A percentile compares a stretch with the other conserved stretches of the same genome.
Conservation (phyloP, 1,284 basidiomycete genomes). For the Puccinia triticina region DNA sequence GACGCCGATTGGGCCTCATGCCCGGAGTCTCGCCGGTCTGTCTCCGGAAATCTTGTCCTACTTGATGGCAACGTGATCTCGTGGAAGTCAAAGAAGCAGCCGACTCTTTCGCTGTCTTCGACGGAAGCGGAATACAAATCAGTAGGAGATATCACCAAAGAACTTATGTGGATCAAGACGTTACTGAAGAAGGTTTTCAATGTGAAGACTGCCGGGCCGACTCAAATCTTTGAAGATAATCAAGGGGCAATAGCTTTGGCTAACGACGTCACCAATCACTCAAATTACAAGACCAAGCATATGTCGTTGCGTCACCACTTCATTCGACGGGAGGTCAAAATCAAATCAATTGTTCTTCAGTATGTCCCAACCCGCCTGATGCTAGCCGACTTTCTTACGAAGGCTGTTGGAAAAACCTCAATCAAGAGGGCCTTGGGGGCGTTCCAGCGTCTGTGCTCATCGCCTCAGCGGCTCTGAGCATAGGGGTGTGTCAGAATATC, state of each 20-base stretch:
- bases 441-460: background rate
- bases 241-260: background rate
- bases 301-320: background rate
- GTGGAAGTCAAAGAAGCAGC: slow-evolving; percentile 42
- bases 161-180: slow-evolving; percentile 4
- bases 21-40: slow-evolving; percentile 34
- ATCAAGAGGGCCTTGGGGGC: background rate
- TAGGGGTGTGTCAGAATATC: slow-evolving; percentile 6
- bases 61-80: slow-evolving; percentile 36
- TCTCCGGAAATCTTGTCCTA: slow-evolving; percentile 47
- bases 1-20: slow-evolving; percentile 42
- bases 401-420: background rate
- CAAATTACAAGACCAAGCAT: background rate
- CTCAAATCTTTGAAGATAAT: background rate
- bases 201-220: background rate
- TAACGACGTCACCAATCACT: background rate
- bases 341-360: background rate
- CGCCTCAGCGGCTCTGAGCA: background rate
- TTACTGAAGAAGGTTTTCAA: background rate
- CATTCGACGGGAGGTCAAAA: background rate
- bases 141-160: background rate
- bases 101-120: slow-evolving; percentile 38
- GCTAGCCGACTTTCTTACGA: background rate
- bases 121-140: slow-evolving; percentile 50
- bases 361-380: background rate